These are phyloP conservation scores for Gilbertella persicaria DNA, from an alignment of 371 early-diverging fungal genomes.

Conservation along the genomic window DNA sequence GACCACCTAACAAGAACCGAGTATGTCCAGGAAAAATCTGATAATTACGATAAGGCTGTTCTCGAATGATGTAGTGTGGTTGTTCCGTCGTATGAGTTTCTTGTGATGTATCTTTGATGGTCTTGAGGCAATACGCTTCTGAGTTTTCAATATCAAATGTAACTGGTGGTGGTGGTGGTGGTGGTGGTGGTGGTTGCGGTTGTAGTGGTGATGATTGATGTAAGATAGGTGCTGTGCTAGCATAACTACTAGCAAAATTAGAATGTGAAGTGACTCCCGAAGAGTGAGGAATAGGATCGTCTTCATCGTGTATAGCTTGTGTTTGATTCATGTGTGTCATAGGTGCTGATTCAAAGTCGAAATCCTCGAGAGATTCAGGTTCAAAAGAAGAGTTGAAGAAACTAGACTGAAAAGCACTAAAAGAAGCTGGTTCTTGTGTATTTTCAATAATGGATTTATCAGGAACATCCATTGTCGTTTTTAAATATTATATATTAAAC, in stretches of 20 bases:
- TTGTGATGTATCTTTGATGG: constrained; percentile 3
- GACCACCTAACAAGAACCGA: constrained; percentile 62
- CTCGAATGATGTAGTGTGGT: neutral
- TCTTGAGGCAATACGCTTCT: constrained; percentile 8
- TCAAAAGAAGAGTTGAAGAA: constrained; percentile 17
- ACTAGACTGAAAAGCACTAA: constrained; percentile 20
- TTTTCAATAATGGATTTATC: constrained; percentile 14
- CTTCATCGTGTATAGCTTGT: constrained; percentile 3
- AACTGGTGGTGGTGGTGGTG: constrained; percentile 6
- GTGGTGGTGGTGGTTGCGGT: constrained; percentile 3
- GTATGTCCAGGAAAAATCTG: constrained; percentile 47
- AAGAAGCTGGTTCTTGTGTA: constrained; percentile 14
- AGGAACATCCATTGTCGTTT: constrained; percentile 18
- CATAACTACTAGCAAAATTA: constrained; percentile 18
- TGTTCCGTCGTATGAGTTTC: constrained; percentile 7
- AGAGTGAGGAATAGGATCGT: constrained; percentile 21
- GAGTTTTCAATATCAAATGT: too few species aligned
- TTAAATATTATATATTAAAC: neutral
- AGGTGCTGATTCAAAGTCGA: constrained; percentile 26
- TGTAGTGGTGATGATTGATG: constrained; percentile 6
- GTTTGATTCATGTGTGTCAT: neutral
- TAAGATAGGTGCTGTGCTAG: constrained; percentile 25
- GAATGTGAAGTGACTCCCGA: constrained; percentile 26
- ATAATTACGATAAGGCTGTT: constrained; percentile 26
- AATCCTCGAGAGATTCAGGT: constrained; percentile 31